These are phyloP conservation scores for Lactarius hatsudake DNA, from an alignment of 768 basidiomycete genomes.

Conservation along the genomic window DNA sequence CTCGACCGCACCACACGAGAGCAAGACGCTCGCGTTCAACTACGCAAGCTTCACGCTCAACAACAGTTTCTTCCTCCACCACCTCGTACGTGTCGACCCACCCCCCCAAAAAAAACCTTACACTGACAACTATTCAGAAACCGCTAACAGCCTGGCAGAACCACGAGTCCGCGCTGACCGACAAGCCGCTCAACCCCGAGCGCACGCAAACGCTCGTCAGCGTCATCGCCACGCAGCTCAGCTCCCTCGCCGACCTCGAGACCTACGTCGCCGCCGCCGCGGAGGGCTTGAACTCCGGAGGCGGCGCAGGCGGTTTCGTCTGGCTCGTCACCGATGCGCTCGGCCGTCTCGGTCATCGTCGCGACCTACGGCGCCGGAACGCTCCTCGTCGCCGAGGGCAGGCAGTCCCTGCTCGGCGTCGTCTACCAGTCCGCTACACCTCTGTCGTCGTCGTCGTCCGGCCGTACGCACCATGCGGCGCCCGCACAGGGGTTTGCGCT, in stretches of 20 bases:
- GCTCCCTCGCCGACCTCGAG: slow-evolving; percentile 64
- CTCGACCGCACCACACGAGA: slow-evolving; percentile 55
- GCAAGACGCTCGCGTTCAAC: slow-evolving; percentile 73
- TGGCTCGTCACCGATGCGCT: slow-evolving; percentile 79
- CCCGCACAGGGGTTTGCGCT: slow-evolving; percentile 19
- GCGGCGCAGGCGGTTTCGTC: slow-evolving; percentile 76
- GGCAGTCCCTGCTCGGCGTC: slow-evolving; percentile 19
- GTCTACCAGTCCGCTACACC: slow-evolving; percentile 14
- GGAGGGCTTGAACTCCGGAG: slow-evolving; percentile 65
- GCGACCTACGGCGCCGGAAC: slow-evolving; percentile 84
- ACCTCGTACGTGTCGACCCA: slow-evolving; percentile 58
- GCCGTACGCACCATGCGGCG: background rate
- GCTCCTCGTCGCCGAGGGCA: slow-evolving; percentile 53
- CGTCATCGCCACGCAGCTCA: slow-evolving; percentile 51
- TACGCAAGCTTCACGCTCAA: slow-evolving; percentile 91
- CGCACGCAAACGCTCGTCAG: slow-evolving; percentile 38
- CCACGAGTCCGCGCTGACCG: slow-evolving; percentile 36
- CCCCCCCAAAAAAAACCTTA: background rate
- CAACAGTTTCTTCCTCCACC: slow-evolving; percentile 91
- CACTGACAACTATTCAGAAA: slow-evolving; percentile 30
- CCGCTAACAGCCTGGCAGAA: slow-evolving; percentile 34
- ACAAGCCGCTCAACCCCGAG: slow-evolving; percentile 27
- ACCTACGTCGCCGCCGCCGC: slow-evolving; percentile 74
- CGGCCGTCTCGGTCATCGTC: slow-evolving; percentile 62
- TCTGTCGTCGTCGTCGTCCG: slow-evolving; percentile 10